Evolutionary conservation across 805 yeast genomes (phyloP), one percentile per base, ranked within the genome.

Genomic region (Blastobotrys chiropterorum): DNA sequence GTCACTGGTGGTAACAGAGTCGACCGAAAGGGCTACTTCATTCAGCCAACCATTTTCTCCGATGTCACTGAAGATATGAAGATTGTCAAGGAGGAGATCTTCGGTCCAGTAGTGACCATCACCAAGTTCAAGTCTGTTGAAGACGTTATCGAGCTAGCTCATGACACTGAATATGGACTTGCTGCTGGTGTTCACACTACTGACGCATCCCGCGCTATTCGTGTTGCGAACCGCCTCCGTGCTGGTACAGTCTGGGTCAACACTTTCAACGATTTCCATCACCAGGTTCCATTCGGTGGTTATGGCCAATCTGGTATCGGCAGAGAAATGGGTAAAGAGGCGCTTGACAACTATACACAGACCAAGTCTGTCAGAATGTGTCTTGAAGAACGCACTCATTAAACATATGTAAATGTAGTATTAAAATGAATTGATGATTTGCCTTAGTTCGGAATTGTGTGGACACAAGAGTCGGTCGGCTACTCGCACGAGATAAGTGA

Each of bases 41-140:
- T 88, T 58, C 76, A 80, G 59, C 95, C 96, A 52, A 86, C 95
- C 2, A 75, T 89, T 39, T 87, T 88, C 60, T 75, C 83, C 19
- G 85, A 85, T 60, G 89, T 86, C 47, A 75, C 73, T 49, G 83
- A 83, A 55, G 69, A 76, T 40, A 82, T 84, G 80, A 72, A 77
- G 56, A 79, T 88, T 49, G 86, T 83, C 53, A 76, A 77, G 59
- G 96, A 88, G 67, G 96, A 88, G 70, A 86, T 88, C 56, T 88
- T 88, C 67, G 96, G 96, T 14, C 96, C 96, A 7, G 96, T 88
- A 20, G 88, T 85, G 26, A 76, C 82, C n/a, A 73, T 85, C 45
- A 77, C 83, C 55, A 80, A 78, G 67, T 88, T 87, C 70, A 65
- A 72, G 39, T 71, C 81, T 34, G 82, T 80, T 56, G 84, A 80